Evolutionary conservation across 2,329 filamentous ascomycete genomes (phyloP).

Genomic region (Ophiostoma novo-ulmi): DNA sequence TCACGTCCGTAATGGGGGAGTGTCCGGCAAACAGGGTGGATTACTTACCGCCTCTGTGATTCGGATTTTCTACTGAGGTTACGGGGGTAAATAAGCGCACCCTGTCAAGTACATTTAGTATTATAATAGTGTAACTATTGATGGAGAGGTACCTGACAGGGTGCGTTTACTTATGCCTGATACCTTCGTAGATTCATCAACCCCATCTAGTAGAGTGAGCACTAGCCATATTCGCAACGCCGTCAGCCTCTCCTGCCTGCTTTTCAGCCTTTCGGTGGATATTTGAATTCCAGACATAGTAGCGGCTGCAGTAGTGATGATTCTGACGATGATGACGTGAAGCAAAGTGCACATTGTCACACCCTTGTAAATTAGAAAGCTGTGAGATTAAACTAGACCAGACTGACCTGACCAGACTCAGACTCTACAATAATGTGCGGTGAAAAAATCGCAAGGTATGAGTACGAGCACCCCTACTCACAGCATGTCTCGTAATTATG

Average conservation of each 20-base stretch:
- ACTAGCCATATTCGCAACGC: slow-evolving; percentile 38
- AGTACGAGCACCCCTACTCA: not conserved
- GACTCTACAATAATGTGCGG: not conserved
- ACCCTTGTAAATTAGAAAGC: not conserved
- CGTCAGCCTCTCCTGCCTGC: slow-evolving; percentile 29
- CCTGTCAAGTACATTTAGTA: no score
- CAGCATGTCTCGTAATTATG: slow-evolving; percentile 3
- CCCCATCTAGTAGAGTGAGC: slow-evolving; percentile 29
- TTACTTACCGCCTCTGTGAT: not conserved
- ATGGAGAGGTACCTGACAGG: no score
- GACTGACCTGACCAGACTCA: not conserved
- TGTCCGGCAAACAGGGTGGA: no score
- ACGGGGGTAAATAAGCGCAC: no score
- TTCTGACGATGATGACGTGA: not conserved
- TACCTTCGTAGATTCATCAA: no score
- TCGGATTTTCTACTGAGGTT: not conserved
- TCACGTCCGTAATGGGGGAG: no score
- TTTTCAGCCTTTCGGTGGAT: slow-evolving; percentile 10
- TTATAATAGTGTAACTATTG: no score
- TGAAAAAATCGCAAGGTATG: not conserved
- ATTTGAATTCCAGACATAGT: not conserved
- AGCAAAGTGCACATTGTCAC: not conserved
- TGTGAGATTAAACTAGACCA: not conserved
- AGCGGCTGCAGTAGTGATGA: slow-evolving; percentile 4
- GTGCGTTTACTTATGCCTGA: no score